Percentiles rank a stretch among this genome's conserved stretches.
These are phyloP conservation scores for Jaminaea rosea DNA, from an alignment of 1,284 basidiomycete genomes.

Conservation along the genomic window DNA sequence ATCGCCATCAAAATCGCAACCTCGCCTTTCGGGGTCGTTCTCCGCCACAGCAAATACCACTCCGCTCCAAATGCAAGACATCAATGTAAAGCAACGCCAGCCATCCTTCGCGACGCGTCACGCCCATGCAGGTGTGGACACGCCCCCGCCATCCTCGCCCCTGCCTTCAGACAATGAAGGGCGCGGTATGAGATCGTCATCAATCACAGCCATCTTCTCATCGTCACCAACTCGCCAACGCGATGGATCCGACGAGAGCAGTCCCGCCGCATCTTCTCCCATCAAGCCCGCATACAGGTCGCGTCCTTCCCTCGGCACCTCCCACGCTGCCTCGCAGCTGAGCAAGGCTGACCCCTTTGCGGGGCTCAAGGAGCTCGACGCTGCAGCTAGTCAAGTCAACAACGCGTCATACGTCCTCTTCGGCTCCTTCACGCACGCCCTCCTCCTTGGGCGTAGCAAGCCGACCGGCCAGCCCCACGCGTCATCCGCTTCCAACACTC, in stretches of 20 bases:
- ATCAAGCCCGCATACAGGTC: background rate
- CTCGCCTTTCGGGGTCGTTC: too few relatives aligned
- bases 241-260: too few relatives aligned
- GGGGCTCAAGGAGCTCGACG: background rate
- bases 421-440: slow-evolving; percentile 1
- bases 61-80: too few relatives aligned
- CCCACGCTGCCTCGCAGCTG: background rate
- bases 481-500: background rate
- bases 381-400: background rate
- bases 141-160: background rate
- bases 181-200: background rate
- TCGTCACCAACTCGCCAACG: background rate
- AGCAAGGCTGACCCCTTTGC: background rate
- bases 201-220: background rate
- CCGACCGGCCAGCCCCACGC: background rate
- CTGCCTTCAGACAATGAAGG: background rate
- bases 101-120: too few relatives aligned
- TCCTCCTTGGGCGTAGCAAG: slow-evolving; percentile 1
- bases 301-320: background rate
- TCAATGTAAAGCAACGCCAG: too few relatives aligned
- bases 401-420: background rate
- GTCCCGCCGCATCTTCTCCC: background rate
- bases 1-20: too few relatives aligned
- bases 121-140: background rate
- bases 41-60: too few relatives aligned